A percentile compares a stretch with the other conserved stretches of the same genome.
Conservation (phyloP, 2,329 filamentous ascomycete genomes). For the Xylaria digitata region DNA sequence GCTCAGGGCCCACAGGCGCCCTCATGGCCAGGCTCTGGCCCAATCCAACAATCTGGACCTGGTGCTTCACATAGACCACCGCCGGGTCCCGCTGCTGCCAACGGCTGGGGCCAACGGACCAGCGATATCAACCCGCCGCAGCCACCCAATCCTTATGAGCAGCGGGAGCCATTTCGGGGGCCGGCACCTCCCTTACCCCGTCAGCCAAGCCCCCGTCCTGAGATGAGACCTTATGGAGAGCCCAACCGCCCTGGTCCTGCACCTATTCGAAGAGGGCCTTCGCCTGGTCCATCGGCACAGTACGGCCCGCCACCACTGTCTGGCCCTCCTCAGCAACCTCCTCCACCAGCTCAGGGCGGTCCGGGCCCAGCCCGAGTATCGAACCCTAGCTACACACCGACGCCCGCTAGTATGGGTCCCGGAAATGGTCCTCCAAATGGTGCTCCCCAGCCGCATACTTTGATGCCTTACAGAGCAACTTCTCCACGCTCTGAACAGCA, state of each 20-base stretch:
- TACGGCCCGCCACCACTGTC: conserved; percentile 65
- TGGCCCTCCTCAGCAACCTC: conserved; percentile 55
- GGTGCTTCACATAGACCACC: conserved; percentile 71
- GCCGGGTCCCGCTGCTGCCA: conserved; percentile 66
- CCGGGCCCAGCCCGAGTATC: conserved; percentile 53
- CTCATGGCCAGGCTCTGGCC: conserved; percentile 86
- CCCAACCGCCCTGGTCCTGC: conserved; percentile 65
- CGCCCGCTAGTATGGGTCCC: conserved; percentile 52
- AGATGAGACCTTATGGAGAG: conserved; percentile 78
- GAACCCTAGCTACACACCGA: conserved; percentile 54
- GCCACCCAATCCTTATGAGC: conserved; percentile 84
- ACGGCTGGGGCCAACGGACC: conserved; percentile 70
- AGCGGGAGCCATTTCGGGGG: conserved; percentile 76
- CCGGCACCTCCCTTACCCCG: conserved; percentile 74
- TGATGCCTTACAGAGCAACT: conserved; percentile 80
- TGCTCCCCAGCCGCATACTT: conserved; percentile 58
- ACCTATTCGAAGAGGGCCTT: conserved; percentile 63
- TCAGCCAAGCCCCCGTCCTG: conserved; percentile 80
- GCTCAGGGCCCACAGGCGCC: conserved; percentile 86
- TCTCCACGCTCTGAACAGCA: conserved; percentile 87
- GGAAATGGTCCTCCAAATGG: conserved; percentile 60
- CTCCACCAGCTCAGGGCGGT: conserved; percentile 59
- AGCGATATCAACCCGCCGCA: conserved; percentile 85
- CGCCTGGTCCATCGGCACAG: conserved; percentile 63
- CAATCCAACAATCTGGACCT: conserved; percentile 60